These are phyloP conservation scores for Ministeria vibrans DNA, from an alignment of 78 protist species.

Conservation along the genomic window DNA sequence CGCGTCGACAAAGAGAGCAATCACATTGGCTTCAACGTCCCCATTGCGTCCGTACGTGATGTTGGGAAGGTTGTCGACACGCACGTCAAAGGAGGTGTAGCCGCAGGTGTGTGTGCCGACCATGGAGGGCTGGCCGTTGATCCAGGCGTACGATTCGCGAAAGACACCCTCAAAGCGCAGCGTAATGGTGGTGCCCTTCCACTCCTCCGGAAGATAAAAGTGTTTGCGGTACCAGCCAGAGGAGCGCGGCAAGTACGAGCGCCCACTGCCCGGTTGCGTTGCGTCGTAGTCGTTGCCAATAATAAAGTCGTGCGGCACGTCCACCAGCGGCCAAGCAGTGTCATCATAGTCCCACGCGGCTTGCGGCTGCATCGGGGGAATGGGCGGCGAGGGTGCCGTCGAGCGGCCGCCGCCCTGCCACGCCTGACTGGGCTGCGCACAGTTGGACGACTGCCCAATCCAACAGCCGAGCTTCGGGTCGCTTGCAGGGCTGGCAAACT, in stretches of 20 bases:
- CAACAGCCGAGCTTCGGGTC: not conserved
- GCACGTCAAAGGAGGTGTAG: slow-evolving; percentile 26
- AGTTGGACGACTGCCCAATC: not conserved
- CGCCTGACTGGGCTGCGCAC: not conserved
- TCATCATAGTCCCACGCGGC: slow-evolving; percentile 3
- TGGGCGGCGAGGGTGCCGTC: not conserved
- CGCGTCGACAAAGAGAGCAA: slow-evolving; percentile 14
- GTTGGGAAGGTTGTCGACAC: slow-evolving; percentile 16
- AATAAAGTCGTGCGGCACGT: slow-evolving; percentile 28
- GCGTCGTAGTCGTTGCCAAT: not conserved
- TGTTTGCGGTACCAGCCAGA: slow-evolving; percentile 28
- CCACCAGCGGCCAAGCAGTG: not conserved
- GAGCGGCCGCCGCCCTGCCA: not conserved
- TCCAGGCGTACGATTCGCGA: not conserved
- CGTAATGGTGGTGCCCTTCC: not conserved
- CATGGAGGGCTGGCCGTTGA: slow-evolving; percentile 15
- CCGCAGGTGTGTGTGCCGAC: slow-evolving; percentile 8
- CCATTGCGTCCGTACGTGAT: not conserved
- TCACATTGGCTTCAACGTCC: not conserved
- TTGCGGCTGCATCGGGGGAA: not conserved
- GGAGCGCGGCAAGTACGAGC: slow-evolving; percentile 19
- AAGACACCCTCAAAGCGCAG: slow-evolving; percentile 25
- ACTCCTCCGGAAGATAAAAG: slow-evolving; percentile 10
- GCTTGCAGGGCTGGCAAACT: not conserved
- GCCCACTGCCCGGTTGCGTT: not conserved